Conservation (phyloP, 2,329 filamentous ascomycete genomes). For the Cordyceps javanica region DNA sequence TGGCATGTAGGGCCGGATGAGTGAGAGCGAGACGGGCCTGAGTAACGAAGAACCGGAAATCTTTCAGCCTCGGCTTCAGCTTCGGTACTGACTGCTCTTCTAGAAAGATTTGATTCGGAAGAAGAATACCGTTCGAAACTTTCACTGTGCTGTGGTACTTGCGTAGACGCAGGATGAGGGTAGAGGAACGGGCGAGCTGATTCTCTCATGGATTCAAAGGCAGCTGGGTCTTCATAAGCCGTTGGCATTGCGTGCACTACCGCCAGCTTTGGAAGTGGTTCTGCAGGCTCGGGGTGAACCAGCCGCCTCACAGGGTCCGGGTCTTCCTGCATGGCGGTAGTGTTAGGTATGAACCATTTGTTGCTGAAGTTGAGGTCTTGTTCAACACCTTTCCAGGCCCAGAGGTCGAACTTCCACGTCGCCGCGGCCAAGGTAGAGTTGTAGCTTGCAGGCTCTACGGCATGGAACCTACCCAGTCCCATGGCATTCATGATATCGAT, state of each 20-base stretch:
- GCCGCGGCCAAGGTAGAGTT: neutral
- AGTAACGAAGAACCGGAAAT: neutral
- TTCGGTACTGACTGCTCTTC: neutral
- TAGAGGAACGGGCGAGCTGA: neutral
- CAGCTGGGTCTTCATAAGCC: neutral
- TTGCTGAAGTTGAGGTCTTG: neutral
- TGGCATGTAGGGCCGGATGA: too few species aligned
- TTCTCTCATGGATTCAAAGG: neutral
- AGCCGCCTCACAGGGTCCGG: neutral
- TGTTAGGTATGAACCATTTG: neutral
- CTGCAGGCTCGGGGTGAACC: neutral
- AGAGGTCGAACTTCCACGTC: conserved; percentile 1
- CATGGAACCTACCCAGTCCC: neutral
- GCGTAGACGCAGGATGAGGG: neutral
- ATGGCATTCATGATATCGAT: neutral
- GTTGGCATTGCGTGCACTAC: neutral
- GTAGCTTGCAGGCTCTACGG: neutral
- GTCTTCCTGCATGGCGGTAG: neutral
- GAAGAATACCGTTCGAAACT: neutral
- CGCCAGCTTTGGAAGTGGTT: neutral
- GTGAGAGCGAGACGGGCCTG: conserved; percentile 7
- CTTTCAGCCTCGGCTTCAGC: too few species aligned
- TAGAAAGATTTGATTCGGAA: neutral
- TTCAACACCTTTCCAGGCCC: neutral
- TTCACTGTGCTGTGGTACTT: neutral